phyloP scores from a whole-genome alignment of 495 filamentous ascomycete species.

The Bathelium albidoporum region DNA sequence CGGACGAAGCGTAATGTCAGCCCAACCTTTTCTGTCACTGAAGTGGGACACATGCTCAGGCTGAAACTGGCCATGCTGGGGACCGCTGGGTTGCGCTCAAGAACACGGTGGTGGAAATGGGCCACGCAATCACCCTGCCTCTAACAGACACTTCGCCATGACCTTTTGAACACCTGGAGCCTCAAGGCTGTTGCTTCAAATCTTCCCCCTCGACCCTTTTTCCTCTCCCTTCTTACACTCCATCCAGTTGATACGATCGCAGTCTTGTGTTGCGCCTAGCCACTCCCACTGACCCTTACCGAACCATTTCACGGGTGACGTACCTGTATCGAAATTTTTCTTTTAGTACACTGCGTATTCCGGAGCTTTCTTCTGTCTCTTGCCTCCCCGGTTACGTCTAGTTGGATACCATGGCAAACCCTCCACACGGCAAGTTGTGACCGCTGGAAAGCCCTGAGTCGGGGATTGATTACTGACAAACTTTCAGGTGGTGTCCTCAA shows the following conservation, averaged over 20 bases:
- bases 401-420: slow-evolving; percentile 59
- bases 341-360: background rate
- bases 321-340: background rate
- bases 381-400: no score
- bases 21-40: no score
- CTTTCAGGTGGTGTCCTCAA: slow-evolving; percentile 71
- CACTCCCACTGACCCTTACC: background rate
- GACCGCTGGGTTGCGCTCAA: background rate
- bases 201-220: background rate
- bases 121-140: background rate
- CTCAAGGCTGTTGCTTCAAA: background rate
- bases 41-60: background rate
- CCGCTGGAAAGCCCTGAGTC: background rate
- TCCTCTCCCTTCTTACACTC: background rate
- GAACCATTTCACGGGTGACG: background rate
- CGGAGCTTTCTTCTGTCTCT: background rate
- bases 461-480: slow-evolving; percentile 3
- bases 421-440: slow-evolving; percentile 56
- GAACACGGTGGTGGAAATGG: background rate
- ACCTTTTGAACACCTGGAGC: background rate
- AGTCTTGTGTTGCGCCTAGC: background rate
- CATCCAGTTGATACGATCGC: background rate
- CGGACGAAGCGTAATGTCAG: no score
- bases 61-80: background rate
- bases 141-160: background rate